Base-by-base conservation (phyloP, 768 basidiomycete species). In the Russula brevipes region DNA sequence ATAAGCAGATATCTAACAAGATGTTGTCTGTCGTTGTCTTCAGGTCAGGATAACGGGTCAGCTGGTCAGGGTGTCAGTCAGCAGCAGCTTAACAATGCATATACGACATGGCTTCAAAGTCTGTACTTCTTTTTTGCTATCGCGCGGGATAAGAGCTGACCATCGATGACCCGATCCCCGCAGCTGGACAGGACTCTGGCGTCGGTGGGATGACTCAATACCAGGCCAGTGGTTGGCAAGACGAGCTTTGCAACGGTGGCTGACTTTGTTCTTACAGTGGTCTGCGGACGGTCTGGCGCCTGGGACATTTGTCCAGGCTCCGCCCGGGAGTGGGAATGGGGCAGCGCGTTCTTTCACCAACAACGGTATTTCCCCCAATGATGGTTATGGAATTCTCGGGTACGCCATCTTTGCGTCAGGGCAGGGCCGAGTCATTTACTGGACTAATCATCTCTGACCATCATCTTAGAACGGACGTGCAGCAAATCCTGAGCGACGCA, bases 351-450 rank as follows among this genome's bases (percentile, higher is more conserved):
- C 2, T 19, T 68, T 65, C 17, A 64, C 67, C 19, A 60, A 68
- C 45, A 24, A 24, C 24, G 24, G 24, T 24, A 24, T 24, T 24
- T 24, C 24, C 24, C 24, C 24, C 24, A 24, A 24, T 24, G 67
- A 68, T 33, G 67, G 67, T 31, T 68, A 68, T 51, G 66, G 56
- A 36, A 61, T 57, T 36, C 31, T 50, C 12, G 64, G 64, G 65
- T 66, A 33, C 45, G 65, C 59, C n/a, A 17, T n/a, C n/a, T 36
- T 58, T 12, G 17, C 38, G 6, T 8, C 38, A 16, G 12, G 12
- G 14, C 12, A 4, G 31, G 14, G 30, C 24, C 16, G 3, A 36
- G n/a, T 14, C n/a, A 53, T 36, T 1, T 5, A 30, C 14, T 9
- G 35, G 24, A 10, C 42, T 60, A 55, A 64, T 35, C 19, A 55